Conservation (phyloP, 2,329 filamentous ascomycete species). For the Aspergillus glaucus region DNA sequence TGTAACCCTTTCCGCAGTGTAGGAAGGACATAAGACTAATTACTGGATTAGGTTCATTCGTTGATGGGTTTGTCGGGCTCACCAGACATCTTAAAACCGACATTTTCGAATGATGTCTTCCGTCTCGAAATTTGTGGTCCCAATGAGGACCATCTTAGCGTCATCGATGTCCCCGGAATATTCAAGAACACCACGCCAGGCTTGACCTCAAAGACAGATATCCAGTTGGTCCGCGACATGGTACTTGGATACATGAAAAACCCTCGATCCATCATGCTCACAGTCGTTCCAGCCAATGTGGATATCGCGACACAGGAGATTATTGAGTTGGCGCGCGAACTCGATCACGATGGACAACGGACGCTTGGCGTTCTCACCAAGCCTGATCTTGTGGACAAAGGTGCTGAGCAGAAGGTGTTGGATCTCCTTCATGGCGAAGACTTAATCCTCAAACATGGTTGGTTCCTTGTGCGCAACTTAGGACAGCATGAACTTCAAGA, state of each 20-base stretch:
- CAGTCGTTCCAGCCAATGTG: conserved; percentile 37
- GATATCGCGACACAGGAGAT: conserved; percentile 44
- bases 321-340: conserved; percentile 31
- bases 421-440: conserved; percentile 21
- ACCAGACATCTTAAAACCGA: not conserved
- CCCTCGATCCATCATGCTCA: conserved; percentile 35
- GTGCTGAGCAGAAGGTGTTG: conserved; percentile 21
- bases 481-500: conserved; percentile 22
- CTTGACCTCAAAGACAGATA: conserved; percentile 31
- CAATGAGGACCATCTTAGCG: conserved; percentile 31
- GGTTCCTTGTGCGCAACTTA: conserved; percentile 28
- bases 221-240: conserved; percentile 31
- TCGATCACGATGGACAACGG: conserved; percentile 29
- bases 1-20: not conserved
- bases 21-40: not conserved
- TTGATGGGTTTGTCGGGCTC: not conserved
- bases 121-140: conserved; percentile 39
- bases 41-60: not conserved
- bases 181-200: conserved; percentile 33
- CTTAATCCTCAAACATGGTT: conserved; percentile 21
- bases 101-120: conserved; percentile 27
- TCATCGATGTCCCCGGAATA: conserved; percentile 44
- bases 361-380: conserved; percentile 51
- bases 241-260: conserved; percentile 35
- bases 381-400: conserved; percentile 48